Evolutionary conservation across 2,329 filamentous ascomycete species (phyloP).

Genomic region (Colletotrichum chrysophilum): DNA sequence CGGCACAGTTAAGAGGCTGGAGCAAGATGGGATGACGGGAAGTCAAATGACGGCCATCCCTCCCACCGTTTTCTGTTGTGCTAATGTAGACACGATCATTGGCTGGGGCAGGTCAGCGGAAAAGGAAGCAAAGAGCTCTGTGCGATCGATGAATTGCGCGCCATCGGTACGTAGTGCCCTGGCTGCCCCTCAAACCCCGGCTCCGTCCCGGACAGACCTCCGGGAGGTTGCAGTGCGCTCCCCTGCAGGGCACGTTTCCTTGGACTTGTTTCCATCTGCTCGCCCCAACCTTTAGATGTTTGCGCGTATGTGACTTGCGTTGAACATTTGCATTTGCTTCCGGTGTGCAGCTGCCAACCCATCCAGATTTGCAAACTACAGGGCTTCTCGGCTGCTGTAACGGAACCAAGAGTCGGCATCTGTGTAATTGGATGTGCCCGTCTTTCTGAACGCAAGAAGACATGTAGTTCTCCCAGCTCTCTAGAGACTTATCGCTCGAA

Average conservation of each 20-base stretch:
- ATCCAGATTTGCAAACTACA: neutral
- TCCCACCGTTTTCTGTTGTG: neutral
- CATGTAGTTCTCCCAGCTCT: neutral
- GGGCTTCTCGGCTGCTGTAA: neutral
- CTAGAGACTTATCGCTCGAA: neutral
- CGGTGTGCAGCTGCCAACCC: neutral
- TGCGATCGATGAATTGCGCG: neutral
- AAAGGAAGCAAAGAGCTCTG: neutral
- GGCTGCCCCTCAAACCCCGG: neutral
- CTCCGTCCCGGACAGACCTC: conserved; percentile 10
- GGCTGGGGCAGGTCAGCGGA: neutral
- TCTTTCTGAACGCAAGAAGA: neutral
- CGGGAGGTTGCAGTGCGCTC: neutral
- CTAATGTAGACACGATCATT: neutral
- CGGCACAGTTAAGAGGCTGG: neutral
- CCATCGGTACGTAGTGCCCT: neutral
- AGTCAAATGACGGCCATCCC: neutral
- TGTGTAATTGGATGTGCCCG: neutral
- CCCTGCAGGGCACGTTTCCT: neutral
- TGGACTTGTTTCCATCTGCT: neutral
- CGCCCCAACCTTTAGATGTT: neutral
- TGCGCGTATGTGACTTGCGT: neutral
- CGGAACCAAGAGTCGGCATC: neutral
- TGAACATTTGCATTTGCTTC: neutral
- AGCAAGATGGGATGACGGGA: neutral